Evolutionary conservation across 2,329 filamentous ascomycete genomes (phyloP).

Genomic region (Sarocladium brachiariae): DNA sequence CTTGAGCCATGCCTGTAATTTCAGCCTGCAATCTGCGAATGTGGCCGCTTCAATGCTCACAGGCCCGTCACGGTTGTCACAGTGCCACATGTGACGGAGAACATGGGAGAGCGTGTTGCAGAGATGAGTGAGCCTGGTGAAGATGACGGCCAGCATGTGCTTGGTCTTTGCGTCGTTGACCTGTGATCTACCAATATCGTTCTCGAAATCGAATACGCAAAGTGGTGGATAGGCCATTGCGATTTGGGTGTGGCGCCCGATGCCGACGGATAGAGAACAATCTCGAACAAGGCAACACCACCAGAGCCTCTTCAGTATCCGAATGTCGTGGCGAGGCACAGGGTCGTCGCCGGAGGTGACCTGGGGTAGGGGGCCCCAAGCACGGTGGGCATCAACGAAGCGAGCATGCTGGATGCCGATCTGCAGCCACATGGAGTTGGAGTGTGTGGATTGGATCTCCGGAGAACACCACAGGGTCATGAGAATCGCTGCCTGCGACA

Average conservation of each 20-base stretch:
- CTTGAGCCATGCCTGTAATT: neutral
- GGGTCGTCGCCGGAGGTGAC: neutral
- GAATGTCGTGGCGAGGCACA: constrained; percentile 1
- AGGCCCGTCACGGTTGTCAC: neutral
- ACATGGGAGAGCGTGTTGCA: neutral
- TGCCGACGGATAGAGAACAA: constrained; percentile 38
- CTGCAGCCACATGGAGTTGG: neutral
- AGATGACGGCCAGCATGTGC: constrained; percentile 23
- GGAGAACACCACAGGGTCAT: neutral
- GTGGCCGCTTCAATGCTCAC: neutral
- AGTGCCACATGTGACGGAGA: neutral
- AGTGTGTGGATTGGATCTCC: neutral
- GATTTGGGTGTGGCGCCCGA: constrained; percentile 40
- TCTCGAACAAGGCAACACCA: constrained; percentile 48
- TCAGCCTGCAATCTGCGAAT: neutral
- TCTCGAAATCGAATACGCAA: constrained; percentile 33
- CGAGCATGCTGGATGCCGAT: neutral
- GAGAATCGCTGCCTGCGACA: neutral
- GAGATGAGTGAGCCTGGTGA: neutral
- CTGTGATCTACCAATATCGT: constrained; percentile 34
- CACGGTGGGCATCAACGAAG: neutral
- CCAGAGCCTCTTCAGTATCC: constrained; percentile 42
- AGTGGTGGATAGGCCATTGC: constrained; percentile 32
- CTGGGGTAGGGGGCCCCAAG: neutral
- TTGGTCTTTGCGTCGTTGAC: constrained; percentile 40